Evolutionary conservation across 176 grass and related monocot genomes (phyloP).

Genomic region (Bolboschoenus planiculmis): DNA sequence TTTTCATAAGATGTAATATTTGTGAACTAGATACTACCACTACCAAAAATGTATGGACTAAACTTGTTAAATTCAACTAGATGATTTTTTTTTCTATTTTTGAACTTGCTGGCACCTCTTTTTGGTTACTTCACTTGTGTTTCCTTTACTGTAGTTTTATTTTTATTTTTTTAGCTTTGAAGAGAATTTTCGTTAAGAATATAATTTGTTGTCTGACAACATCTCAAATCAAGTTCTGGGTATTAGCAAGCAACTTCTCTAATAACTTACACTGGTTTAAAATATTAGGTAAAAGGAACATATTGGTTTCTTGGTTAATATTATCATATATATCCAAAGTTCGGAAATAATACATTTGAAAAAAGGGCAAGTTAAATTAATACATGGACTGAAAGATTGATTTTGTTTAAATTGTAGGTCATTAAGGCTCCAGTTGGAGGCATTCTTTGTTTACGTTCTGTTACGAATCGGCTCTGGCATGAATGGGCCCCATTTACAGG

Average conservation of each 20-base stretch:
- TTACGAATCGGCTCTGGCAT: slow-evolving; percentile 40
- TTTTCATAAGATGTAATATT: neutral
- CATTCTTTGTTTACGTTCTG: slow-evolving; percentile 73
- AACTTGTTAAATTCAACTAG: neutral
- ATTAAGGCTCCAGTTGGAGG: slow-evolving; percentile 83
- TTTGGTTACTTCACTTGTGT: neutral
- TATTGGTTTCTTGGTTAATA: neutral
- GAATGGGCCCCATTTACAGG: slow-evolving; percentile 56
- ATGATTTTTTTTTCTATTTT: neutral
- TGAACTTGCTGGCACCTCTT: neutral
- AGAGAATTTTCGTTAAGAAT: neutral
- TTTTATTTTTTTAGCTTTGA: neutral
- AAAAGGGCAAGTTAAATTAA: neutral
- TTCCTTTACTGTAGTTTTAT: neutral
- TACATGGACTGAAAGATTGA: neutral
- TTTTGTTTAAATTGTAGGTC: slow-evolving; percentile 34
- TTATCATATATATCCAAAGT: neutral
- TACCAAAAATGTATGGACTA: neutral
- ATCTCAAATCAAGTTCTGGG: neutral
- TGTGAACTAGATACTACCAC: neutral
- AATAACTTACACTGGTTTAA: neutral
- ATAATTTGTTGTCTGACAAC: neutral
- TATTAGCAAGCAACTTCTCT: neutral
- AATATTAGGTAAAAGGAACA: neutral
- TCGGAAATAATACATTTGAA: neutral